Conservation (phyloP, 2,329 filamentous ascomycete genomes). For the Septoria petroselini region DNA sequence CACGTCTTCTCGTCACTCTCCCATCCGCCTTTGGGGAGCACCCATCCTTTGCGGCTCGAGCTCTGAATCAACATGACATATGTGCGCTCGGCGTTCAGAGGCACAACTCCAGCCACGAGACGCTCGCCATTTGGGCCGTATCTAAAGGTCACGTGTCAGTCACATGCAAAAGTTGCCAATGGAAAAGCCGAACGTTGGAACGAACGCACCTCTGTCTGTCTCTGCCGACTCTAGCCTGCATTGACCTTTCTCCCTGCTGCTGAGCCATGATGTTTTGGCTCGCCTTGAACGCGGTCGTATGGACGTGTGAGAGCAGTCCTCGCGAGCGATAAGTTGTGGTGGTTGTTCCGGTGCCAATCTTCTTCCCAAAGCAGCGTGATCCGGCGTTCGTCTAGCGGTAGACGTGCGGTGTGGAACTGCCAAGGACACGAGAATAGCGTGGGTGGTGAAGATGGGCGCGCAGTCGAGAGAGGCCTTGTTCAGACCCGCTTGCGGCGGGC, state of each 20-base stretch:
- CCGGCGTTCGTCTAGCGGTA: constrained; percentile 1
- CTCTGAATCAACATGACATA: constrained; percentile 93
- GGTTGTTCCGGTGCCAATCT: not conserved
- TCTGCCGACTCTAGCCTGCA: constrained; percentile 70
- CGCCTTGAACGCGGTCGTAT: not conserved
- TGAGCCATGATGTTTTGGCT: constrained; percentile 41
- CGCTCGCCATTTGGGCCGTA: constrained; percentile 91
- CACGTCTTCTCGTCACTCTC: constrained; percentile 88
- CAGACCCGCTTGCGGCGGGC: constrained; percentile 52
- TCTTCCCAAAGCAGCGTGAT: not conserved
- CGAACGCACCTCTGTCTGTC: constrained; percentile 64
- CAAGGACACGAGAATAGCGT: constrained; percentile 17
- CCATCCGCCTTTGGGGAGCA: constrained; percentile 96
- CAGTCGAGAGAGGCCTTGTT: constrained; percentile 33
- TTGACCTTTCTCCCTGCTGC: constrained; percentile 43
- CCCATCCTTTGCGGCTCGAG: constrained; percentile 86
- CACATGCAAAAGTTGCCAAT: not conserved
- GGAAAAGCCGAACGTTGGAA: not conserved
- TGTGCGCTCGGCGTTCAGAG: constrained; percentile 78
- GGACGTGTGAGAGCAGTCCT: constrained; percentile 1
- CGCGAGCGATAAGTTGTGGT: not conserved
- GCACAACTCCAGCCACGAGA: constrained; percentile 90
- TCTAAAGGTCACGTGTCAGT: constrained; percentile 50
- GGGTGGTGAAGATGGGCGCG: constrained; percentile 13
- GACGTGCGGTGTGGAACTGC: constrained; percentile 14